These are phyloP conservation scores for Begonia peltatifolia DNA, from an alignment of 306 rosid species.

Conservation along the genomic window DNA sequence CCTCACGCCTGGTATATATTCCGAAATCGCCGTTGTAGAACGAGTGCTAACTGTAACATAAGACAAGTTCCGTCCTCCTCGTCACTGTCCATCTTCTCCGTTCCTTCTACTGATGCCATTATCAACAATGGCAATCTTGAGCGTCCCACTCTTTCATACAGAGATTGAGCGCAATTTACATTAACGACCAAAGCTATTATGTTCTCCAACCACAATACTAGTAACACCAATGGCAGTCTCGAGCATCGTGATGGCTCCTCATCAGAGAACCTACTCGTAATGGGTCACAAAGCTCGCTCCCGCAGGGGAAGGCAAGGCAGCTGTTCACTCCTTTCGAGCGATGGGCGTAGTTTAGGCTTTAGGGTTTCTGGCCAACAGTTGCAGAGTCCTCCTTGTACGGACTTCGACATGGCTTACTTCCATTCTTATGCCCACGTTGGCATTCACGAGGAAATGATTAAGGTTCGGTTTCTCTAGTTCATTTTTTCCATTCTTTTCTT, in stretches of 20 bases:
- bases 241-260: slow-evolving; percentile 7
- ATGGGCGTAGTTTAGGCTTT: slow-evolving; percentile 15
- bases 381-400: slow-evolving; percentile 60
- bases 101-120: too few species aligned
- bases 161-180: too few species aligned
- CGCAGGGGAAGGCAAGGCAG: slow-evolving; percentile 47
- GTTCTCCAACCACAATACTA: too few species aligned
- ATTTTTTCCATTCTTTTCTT: background rate
- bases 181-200: too few species aligned
- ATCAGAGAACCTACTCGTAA: slow-evolving; percentile 14
- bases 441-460: slow-evolving; percentile 94
- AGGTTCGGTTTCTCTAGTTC: slow-evolving; percentile 26
- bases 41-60: too few species aligned
- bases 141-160: too few species aligned
- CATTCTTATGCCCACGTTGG: slow-evolving; percentile 93
- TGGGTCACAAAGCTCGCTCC: slow-evolving; percentile 27
- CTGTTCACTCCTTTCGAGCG: slow-evolving; percentile 39
- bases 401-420: slow-evolving; percentile 86
- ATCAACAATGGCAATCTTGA: too few species aligned
- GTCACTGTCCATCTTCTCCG: too few species aligned
- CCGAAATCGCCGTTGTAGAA: too few species aligned
- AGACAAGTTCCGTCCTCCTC: too few species aligned
- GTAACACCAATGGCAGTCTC: slow-evolving; percentile 31
- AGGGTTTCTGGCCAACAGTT: slow-evolving; percentile 56
- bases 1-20: too few species aligned